phyloP scores from a whole-genome alignment of 106 monocot genomes.

The Platanthera zijinensis region DNA sequence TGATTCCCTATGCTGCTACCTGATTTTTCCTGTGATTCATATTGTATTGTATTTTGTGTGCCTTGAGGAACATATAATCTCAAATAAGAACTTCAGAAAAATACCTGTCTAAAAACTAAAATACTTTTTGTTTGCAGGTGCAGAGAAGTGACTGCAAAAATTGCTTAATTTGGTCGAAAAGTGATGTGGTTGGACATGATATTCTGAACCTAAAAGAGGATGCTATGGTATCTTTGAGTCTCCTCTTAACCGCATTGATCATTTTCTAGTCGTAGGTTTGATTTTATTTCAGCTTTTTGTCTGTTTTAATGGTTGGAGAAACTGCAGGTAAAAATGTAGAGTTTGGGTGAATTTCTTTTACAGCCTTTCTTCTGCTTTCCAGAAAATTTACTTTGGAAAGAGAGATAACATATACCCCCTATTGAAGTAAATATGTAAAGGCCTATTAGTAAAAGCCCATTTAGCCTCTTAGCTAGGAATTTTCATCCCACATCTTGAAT shows the following conservation, averaged over 20 bases:
- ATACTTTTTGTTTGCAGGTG: conserved; percentile 24
- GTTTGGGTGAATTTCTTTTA: too few species aligned
- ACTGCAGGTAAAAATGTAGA: too few species aligned
- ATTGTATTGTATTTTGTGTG: background rate
- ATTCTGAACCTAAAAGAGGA: conserved; percentile 22
- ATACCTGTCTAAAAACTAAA: background rate
- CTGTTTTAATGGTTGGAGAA: too few species aligned
- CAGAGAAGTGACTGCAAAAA: conserved; percentile 36
- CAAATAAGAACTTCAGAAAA: background rate
- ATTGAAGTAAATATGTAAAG: too few species aligned
- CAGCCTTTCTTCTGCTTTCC: too few species aligned
- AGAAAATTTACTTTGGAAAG: too few species aligned
- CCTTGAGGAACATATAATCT: background rate
- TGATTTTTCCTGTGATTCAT: background rate
- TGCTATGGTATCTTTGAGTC: conserved; percentile 13
- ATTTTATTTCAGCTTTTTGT: too few species aligned
- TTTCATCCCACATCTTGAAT: too few species aligned
- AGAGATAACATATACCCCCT: too few species aligned
- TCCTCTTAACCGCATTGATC: background rate
- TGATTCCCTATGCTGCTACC: background rate
- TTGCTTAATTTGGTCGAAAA: conserved; percentile 57
- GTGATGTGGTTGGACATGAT: conserved; percentile 28
- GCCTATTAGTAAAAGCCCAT: too few species aligned
- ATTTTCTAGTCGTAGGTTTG: background rate
- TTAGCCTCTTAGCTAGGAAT: too few species aligned